A percentile compares a stretch with the other conserved stretches of the same genome.
phyloP scores from a whole-genome alignment of 2,329 filamentous ascomycete genomes.

The Thelonectria rubi region DNA sequence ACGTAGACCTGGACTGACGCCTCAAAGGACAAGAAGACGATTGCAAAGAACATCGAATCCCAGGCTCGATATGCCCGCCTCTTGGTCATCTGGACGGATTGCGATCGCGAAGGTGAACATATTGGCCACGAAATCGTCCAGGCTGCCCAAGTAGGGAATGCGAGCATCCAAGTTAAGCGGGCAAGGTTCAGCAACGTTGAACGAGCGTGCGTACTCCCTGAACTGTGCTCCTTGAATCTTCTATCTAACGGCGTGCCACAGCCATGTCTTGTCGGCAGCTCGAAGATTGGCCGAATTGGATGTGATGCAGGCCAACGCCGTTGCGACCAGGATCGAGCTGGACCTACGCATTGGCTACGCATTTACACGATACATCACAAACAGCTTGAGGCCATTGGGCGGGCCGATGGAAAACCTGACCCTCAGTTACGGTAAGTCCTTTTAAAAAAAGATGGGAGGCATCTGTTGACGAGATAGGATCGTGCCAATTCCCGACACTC shows the following conservation, averaged over 20 bases:
- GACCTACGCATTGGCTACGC: constrained; percentile 92
- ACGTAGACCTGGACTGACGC: constrained; percentile 24
- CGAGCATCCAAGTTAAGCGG: constrained; percentile 79
- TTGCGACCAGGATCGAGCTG: constrained; percentile 87
- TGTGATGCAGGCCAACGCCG: constrained; percentile 85
- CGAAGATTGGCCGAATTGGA: constrained; percentile 80
- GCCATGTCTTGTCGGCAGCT: constrained; percentile 87
- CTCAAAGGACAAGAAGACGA: constrained; percentile 75
- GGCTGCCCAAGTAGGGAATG: constrained; percentile 79
- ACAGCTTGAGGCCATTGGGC: constrained; percentile 77
- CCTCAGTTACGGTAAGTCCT: constrained; percentile 79
- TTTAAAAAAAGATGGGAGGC: too few relatives aligned
- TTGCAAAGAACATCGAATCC: constrained; percentile 85
- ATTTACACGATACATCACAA: constrained; percentile 88
- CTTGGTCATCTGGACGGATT: constrained; percentile 98
- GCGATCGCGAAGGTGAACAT: constrained; percentile 95
- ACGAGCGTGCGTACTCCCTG: constrained; percentile 68
- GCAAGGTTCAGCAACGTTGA: constrained; percentile 97
- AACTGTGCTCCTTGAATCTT: too few relatives aligned
- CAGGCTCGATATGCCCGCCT: constrained; percentile 78
- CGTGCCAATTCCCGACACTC: constrained; percentile 95
- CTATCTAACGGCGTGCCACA: constrained; percentile 46
- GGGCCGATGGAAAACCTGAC: constrained; percentile 70
- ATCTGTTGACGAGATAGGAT: constrained; percentile 60
- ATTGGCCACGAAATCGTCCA: constrained; percentile 92